phyloP scores from a whole-genome alignment of 768 basidiomycete genomes.

The Strobilomyces confusus region DNA sequence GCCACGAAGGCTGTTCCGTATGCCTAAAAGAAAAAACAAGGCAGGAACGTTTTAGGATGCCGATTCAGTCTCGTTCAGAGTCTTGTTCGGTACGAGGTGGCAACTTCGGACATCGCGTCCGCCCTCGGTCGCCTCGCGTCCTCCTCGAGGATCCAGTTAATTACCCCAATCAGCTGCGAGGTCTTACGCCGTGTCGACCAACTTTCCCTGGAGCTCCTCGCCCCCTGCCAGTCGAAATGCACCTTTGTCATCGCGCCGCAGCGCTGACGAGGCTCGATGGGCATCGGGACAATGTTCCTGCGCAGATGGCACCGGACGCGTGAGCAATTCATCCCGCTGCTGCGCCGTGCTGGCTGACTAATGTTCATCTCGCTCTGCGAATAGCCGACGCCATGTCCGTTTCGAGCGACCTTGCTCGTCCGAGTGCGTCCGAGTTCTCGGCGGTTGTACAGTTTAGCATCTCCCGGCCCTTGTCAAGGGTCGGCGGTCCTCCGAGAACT shows the following conservation, averaged over 20 bases:
- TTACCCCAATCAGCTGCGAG: slow-evolving; percentile 10
- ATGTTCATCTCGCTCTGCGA: background rate
- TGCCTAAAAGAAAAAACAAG: background rate
- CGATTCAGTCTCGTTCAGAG: background rate
- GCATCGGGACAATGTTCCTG: background rate
- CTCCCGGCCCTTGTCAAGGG: slow-evolving; percentile 1
- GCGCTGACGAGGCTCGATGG: background rate
- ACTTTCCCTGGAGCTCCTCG: background rate
- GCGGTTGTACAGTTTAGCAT: background rate
- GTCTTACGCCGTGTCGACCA: slow-evolving; percentile 16
- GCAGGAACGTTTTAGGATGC: background rate
- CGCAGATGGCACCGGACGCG: background rate
- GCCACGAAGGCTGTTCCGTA: background rate
- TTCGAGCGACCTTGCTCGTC: slow-evolving; percentile 1
- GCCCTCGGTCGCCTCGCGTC: slow-evolving; percentile 17
- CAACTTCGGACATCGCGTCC: slow-evolving; percentile 5
- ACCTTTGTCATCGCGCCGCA: background rate
- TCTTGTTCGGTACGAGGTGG: background rate
- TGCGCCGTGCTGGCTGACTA: background rate
- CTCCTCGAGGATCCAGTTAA: slow-evolving; percentile 22
- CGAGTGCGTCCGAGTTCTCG: slow-evolving; percentile 4
- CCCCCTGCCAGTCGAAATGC: background rate
- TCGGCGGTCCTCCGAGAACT: background rate
- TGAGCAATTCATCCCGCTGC: slow-evolving; percentile 1
- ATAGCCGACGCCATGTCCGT: slow-evolving; percentile 6